phyloP scores from a whole-genome alignment of 2,329 filamentous ascomycete species.

The Aspergillus japonicus region DNA sequence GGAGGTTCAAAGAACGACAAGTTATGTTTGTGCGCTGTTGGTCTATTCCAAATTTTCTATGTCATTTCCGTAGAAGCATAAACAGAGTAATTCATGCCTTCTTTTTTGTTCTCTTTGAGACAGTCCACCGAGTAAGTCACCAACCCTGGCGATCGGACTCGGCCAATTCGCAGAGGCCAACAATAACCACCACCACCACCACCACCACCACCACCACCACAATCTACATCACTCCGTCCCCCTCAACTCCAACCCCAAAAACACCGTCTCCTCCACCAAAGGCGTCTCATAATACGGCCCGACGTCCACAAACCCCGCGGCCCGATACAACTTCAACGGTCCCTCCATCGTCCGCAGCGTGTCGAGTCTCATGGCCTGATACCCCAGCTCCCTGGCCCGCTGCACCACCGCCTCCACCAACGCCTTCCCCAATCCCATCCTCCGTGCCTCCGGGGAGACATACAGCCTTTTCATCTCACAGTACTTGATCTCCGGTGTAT shows the following conservation, averaged over 20 bases:
- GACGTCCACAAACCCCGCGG: slow-evolving; percentile 53
- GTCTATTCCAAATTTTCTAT: neutral
- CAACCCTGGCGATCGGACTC: neutral
- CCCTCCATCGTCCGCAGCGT: slow-evolving; percentile 54
- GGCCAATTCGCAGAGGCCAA: neutral
- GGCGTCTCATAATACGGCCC: slow-evolving; percentile 58
- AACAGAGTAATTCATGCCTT: neutral
- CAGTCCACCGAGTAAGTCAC: too few relatives aligned
- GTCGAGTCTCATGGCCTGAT: slow-evolving; percentile 55
- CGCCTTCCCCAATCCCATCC: slow-evolving; percentile 50
- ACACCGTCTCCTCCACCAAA: slow-evolving; percentile 53
- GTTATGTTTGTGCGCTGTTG: neutral
- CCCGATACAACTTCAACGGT: slow-evolving; percentile 52
- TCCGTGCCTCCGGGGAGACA: slow-evolving; percentile 48
- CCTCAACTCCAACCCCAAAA: slow-evolving; percentile 42
- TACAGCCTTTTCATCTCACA: slow-evolving; percentile 62
- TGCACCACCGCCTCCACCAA: slow-evolving; percentile 49
- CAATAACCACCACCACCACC: too few relatives aligned
- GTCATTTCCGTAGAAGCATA: neutral
- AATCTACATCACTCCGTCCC: neutral
- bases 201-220: neutral
- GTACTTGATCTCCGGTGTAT: slow-evolving; percentile 8
- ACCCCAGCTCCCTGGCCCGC: slow-evolving; percentile 49
- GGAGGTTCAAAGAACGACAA: too few relatives aligned
- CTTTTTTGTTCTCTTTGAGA: too few relatives aligned